Conservation (phyloP, 371 early-diverging fungal genomes). For the Chytridiales sp. region DNA sequence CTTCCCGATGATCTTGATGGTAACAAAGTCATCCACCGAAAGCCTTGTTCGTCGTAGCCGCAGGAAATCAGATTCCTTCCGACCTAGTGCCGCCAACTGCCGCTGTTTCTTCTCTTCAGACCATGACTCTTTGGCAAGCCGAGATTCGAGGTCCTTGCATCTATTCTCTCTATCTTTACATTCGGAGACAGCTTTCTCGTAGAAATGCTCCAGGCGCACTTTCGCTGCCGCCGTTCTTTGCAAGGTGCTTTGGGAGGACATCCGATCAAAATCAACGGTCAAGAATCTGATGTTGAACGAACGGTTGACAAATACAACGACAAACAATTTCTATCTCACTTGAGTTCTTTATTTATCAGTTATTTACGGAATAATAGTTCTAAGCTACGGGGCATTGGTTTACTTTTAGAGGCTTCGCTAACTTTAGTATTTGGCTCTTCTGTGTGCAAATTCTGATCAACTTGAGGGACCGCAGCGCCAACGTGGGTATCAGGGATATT, state of each 20-base stretch:
- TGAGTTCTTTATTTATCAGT: no score
- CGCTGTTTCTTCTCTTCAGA: conserved; percentile 85
- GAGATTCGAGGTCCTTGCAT: conserved; percentile 76
- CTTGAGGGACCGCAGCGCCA: background rate
- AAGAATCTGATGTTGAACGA: no score
- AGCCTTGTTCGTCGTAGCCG: conserved; percentile 89
- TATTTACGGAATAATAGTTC: no score
- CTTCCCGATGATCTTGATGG: conserved; percentile 98
- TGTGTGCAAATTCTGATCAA: background rate
- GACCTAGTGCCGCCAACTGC: conserved; percentile 69
- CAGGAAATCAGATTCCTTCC: conserved; percentile 91
- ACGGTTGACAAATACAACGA: no score
- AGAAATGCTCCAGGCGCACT: conserved; percentile 83
- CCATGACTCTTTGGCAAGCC: conserved; percentile 69
- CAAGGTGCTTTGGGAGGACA: conserved; percentile 70
- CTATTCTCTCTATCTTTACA: conserved; percentile 87
- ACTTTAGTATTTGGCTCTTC: no score
- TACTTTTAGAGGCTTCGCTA: no score
- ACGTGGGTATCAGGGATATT: background rate
- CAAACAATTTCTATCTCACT: no score
- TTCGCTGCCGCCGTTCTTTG: conserved; percentile 88
- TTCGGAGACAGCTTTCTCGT: conserved; percentile 80
- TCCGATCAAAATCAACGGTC: no score
- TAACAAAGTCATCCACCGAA: conserved; percentile 90
- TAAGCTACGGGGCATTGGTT: no score